Base-by-base conservation (phyloP, 2,329 filamentous ascomycete genomes). In the Exophiala mesophila region DNA sequence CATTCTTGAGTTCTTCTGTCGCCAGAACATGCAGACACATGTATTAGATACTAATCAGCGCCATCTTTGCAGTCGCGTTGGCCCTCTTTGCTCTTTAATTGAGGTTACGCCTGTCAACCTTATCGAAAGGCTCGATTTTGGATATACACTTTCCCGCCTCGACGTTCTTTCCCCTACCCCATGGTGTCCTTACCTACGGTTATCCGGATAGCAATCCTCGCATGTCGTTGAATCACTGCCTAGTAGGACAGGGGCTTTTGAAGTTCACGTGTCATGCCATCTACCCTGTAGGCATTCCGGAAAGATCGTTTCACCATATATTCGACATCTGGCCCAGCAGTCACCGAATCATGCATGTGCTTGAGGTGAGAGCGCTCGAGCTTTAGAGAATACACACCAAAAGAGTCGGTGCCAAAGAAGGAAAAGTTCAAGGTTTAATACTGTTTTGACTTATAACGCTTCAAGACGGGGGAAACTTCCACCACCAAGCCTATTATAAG, bases 341-440 rank as follows among this genome's bases (percentile, higher is more conserved):
- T 39, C 53, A 57, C 45, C 44, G 44, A 23, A 49, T 56, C 20
- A 56, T 57, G 45, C 52, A 57, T 41, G 37, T 56, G 5, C 44
- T 53, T 30, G 53, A 56, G 9, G 53, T 28, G 24, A 8, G n/a
- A 28, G 24, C 24, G 24, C 24, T 28, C 24, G 24, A 28, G n/a
- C n/a, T 28, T n/a, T 28, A n/a, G 24, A 28, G 24, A n/a, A 28
- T 28, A 28, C 24, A 28, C n/a, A n/a, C 8, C 24, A 28, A 28
- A n/a, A 28, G 24, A 8, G 24, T 28, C 24, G 8, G 24, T 28
- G 24, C 24, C 8, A 28, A 28, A 28, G 24, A 28, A n/a, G 24
- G n/a, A 8, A 28, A 28, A 28, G n/a, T 8, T 8, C 8, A 28
- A 28, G 24, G 8, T 28, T 28, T n/a, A 28, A 8, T 8, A 28